Conservation (phyloP, 2,329 filamentous ascomycete species). For the Pestalotiopsis sp. region DNA sequence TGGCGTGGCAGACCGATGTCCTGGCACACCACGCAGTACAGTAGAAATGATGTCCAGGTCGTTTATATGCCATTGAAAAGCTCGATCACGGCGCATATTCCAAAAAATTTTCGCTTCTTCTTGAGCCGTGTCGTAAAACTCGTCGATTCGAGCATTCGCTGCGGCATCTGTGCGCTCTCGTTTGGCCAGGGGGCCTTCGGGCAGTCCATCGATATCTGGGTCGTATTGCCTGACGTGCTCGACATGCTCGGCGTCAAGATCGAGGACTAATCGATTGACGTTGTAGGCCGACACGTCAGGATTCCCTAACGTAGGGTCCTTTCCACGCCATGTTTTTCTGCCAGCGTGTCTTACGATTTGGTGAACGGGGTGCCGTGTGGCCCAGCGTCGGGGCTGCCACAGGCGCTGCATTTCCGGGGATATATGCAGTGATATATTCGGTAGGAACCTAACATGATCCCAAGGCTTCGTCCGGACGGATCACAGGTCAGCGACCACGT, state of each 20-base stretch:
- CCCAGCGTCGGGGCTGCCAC: slow-evolving; percentile 14
- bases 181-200: neutral
- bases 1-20: neutral
- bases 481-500: neutral
- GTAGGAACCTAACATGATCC: slow-evolving; percentile 14
- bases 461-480: neutral
- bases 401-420: slow-evolving; percentile 24
- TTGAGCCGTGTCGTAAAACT: neutral
- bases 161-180: slow-evolving; percentile 31
- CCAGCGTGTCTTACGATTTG: slow-evolving; percentile 6
- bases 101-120: slow-evolving; percentile 17
- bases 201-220: slow-evolving; percentile 35
- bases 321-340: neutral
- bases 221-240: slow-evolving; percentile 44
- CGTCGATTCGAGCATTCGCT: slow-evolving; percentile 2
- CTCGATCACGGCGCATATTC: slow-evolving; percentile 14
- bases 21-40: neutral
- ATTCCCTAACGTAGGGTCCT: slow-evolving; percentile 11
- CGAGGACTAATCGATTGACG: slow-evolving; percentile 46
- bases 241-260: slow-evolving; percentile 53
- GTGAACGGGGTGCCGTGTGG: slow-evolving; percentile 13
- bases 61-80: slow-evolving; percentile 40
- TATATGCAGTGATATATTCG: slow-evolving; percentile 7
- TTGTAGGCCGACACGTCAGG: slow-evolving; percentile 26
- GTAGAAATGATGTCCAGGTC: slow-evolving; percentile 34